These are phyloP conservation scores for Thelephora terrestris DNA, from an alignment of 1,284 basidiomycete genomes.

Conservation along the genomic window DNA sequence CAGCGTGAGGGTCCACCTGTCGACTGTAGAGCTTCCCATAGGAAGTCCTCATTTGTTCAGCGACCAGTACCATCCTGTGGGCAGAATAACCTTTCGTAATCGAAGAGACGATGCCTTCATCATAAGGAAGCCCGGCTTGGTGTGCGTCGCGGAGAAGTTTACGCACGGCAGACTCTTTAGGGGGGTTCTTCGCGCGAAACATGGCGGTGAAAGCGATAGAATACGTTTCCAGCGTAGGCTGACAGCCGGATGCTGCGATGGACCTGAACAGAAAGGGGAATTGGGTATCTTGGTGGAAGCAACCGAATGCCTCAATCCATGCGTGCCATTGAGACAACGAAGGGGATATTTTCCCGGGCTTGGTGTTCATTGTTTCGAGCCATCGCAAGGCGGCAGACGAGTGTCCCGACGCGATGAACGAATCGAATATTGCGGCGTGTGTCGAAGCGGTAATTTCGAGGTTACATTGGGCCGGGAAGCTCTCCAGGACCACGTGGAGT, in stretches of 20 bases:
- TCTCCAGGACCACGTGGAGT: conserved; percentile 37
- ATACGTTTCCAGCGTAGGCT: conserved; percentile 8
- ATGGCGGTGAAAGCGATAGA: conserved; percentile 9
- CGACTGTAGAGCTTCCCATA: not conserved
- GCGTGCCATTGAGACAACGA: conserved; percentile 45
- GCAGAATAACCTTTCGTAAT: conserved; percentile 7
- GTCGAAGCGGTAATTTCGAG: conserved; percentile 29
- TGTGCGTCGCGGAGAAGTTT: conserved; percentile 4
- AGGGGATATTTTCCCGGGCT: conserved; percentile 33
- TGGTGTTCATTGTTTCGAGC: conserved; percentile 37
- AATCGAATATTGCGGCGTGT: conserved; percentile 23
- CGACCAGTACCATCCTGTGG: not conserved
- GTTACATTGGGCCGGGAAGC: conserved; percentile 35
- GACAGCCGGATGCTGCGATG: conserved; percentile 7
- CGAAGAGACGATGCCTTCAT: not conserved
- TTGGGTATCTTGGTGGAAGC: conserved; percentile 3
- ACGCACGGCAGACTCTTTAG: not conserved
- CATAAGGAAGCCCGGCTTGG: conserved; percentile 10
- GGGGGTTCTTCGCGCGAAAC: conserved; percentile 4
- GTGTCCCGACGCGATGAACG: conserved; percentile 5
- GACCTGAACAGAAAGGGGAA: conserved; percentile 2
- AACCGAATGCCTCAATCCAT: conserved; percentile 33
- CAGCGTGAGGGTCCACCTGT: not conserved
- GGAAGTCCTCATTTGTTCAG: not conserved
- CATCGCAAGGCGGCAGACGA: conserved; percentile 23